These are phyloP conservation scores for Penicillium sp. DNA, from an alignment of 2,329 filamentous ascomycete genomes.

Conservation along the genomic window DNA sequence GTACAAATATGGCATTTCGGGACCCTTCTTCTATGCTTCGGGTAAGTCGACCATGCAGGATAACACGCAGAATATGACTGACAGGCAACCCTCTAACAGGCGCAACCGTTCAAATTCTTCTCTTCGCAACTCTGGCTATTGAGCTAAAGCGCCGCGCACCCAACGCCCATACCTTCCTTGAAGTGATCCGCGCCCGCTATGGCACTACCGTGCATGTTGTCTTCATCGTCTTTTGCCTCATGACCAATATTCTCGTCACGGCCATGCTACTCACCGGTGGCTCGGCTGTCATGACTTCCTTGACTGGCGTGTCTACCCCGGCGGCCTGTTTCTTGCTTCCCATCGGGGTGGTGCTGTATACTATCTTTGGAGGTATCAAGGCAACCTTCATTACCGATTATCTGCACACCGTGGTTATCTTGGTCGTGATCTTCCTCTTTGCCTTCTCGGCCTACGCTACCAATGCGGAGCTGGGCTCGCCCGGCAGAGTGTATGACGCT, in stretches of 20 bases:
- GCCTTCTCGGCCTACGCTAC: conserved; percentile 78
- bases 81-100: conserved; percentile 44
- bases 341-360: conserved; percentile 77
- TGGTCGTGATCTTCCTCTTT: conserved; percentile 84
- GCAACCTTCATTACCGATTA: conserved; percentile 84
- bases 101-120: conserved; percentile 81
- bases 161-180: conserved; percentile 81
- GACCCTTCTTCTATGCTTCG: conserved; percentile 65
- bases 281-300: conserved; percentile 66
- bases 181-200: conserved; percentile 79
- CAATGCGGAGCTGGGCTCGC: conserved; percentile 69
- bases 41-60: conserved; percentile 41
- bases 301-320: conserved; percentile 72
- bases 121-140: conserved; percentile 88
- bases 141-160: conserved; percentile 83
- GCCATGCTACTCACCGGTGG: conserved; percentile 87
- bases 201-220: conserved; percentile 70
- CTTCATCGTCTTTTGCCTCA: conserved; percentile 77
- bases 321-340: conserved; percentile 83
- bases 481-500: conserved; percentile 73
- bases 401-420: conserved; percentile 70
- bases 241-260: conserved; percentile 84
- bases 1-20: conserved; percentile 71
- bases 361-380: conserved; percentile 73
- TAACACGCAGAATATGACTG: conserved; percentile 46